Evolutionary conservation across 352 stramenopile genomes (phyloP).

Genomic region (Hyaloperonospora brassicae): DNA sequence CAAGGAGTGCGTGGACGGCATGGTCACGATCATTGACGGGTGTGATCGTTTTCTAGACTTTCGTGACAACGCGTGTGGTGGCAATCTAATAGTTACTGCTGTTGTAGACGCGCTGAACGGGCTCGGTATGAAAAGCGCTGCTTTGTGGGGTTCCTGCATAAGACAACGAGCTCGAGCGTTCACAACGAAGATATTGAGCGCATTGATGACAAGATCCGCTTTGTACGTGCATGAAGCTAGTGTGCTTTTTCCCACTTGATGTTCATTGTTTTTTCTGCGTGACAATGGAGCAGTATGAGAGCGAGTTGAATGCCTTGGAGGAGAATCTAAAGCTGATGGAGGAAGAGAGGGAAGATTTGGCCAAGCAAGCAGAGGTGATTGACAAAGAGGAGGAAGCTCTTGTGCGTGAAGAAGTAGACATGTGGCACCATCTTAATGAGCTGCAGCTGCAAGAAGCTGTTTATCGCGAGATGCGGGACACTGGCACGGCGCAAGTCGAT

Average conservation of each 20-base stretch:
- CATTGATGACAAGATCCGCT: conserved; percentile 67
- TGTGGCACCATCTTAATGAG: conserved; percentile 57
- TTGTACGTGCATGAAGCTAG: conserved; percentile 32
- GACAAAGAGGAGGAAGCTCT: conserved; percentile 41
- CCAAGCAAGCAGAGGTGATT: conserved; percentile 41
- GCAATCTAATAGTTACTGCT: neutral
- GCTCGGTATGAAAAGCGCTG: conserved; percentile 66
- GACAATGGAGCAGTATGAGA: conserved; percentile 46
- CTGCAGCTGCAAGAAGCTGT: conserved; percentile 38
- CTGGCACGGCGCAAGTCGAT: conserved; percentile 45
- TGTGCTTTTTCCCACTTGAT: neutral
- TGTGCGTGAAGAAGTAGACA: conserved; percentile 35
- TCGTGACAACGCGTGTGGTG: neutral
- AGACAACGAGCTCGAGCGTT: conserved; percentile 32
- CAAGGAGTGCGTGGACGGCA: conserved; percentile 67
- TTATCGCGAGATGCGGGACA: conserved; percentile 52
- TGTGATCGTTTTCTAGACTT: conserved; percentile 7
- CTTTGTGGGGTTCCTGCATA: conserved; percentile 52
- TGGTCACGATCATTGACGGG: conserved; percentile 67
- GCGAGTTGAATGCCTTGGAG: conserved; percentile 45
- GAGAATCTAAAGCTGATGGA: conserved; percentile 69
- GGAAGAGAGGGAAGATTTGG: conserved; percentile 45
- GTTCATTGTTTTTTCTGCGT: conserved; percentile 1
- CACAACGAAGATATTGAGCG: conserved; percentile 51
- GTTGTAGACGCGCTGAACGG: conserved; percentile 47